A percentile compares a stretch with the other conserved stretches of the same genome.
These are phyloP conservation scores for Calamus simplicifolius DNA, from an alignment of 176 grass and related monocot genomes.

Conservation along the genomic window DNA sequence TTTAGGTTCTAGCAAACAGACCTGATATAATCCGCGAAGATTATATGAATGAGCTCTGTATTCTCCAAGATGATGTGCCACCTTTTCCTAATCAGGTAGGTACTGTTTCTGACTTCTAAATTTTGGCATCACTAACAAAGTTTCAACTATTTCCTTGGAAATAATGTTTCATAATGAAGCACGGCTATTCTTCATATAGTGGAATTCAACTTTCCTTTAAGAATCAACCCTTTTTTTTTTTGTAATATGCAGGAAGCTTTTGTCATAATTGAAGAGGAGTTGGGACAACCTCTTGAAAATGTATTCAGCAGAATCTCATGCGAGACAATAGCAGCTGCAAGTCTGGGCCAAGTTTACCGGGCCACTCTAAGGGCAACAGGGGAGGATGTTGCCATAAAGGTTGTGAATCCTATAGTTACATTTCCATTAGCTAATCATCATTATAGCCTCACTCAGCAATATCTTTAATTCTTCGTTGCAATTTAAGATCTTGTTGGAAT, in stretches of 20 bases:
- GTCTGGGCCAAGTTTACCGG: slow-evolving; percentile 96
- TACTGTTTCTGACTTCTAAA: too few relatives aligned
- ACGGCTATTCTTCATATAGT: too few relatives aligned
- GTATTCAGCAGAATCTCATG: slow-evolving; percentile 94
- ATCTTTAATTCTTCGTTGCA: too few relatives aligned
- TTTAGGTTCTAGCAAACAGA: slow-evolving; percentile 88
- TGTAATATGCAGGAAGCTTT: slow-evolving; percentile 65
- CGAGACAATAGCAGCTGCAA: slow-evolving; percentile 90
- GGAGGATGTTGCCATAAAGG: slow-evolving; percentile 99
- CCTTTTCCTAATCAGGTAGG: slow-evolving; percentile 80
- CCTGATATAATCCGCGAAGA: slow-evolving; percentile 98
- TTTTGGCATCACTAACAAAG: too few relatives aligned
- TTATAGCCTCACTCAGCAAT: too few relatives aligned
- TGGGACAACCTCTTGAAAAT: slow-evolving; percentile 67
- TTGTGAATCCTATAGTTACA: slow-evolving; percentile 8
- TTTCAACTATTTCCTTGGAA: too few relatives aligned
- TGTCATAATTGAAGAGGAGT: slow-evolving; percentile 92
- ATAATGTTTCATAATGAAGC: too few relatives aligned
- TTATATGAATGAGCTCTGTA: slow-evolving; percentile 98
- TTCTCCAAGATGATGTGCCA: slow-evolving; percentile 96
- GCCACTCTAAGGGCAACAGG: slow-evolving; percentile 85
- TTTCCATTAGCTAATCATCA: too few relatives aligned
- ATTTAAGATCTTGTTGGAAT: too few relatives aligned
- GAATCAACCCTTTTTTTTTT: neutral
- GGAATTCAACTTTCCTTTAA: neutral